Percentiles rank a stretch among this genome's conserved stretches.
phyloP scores from a whole-genome alignment of 192 early-diverging fungal genomes.

The Coemansia sp. region DNA sequence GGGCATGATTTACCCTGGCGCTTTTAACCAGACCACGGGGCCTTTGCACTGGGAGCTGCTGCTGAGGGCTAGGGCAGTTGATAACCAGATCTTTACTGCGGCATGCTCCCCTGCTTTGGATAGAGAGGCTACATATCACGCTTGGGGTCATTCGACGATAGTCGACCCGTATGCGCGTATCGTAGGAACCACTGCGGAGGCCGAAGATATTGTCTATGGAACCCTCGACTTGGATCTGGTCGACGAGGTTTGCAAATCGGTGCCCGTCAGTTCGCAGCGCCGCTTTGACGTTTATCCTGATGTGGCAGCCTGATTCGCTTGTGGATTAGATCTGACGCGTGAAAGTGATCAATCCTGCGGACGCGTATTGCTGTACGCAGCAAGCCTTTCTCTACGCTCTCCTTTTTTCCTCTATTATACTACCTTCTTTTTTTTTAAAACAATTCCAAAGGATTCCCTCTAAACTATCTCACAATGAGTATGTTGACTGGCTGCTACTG shows the following conservation, averaged over 20 bases:
- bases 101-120: slow-evolving; percentile 97
- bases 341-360: neutral
- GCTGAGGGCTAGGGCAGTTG: slow-evolving; percentile 78
- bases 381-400: neutral
- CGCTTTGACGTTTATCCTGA: slow-evolving; percentile 89
- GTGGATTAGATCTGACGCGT: neutral
- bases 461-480: slow-evolving; percentile 8
- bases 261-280: slow-evolving; percentile 79
- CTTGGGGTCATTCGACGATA: slow-evolving; percentile 93
- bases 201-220: slow-evolving; percentile 78
- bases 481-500: neutral
- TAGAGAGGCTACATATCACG: slow-evolving; percentile 67
- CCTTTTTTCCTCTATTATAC: neutral
- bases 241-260: slow-evolving; percentile 61
- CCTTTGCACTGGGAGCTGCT: slow-evolving; percentile 94
- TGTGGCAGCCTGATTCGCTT: slow-evolving; percentile 39
- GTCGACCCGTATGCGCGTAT: slow-evolving; percentile 80
- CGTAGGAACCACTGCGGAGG: slow-evolving; percentile 70
- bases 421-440: neutral
- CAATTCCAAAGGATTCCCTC: neutral
- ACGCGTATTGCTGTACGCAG: neutral
- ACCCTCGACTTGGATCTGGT: slow-evolving; percentile 65
- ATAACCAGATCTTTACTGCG: slow-evolving; percentile 92
- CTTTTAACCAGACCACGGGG: slow-evolving; percentile 95
- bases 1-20: slow-evolving; percentile 95